phyloP scores from a whole-genome alignment of 306 rosid genomes.

The Leucaena leucocephala region DNA sequence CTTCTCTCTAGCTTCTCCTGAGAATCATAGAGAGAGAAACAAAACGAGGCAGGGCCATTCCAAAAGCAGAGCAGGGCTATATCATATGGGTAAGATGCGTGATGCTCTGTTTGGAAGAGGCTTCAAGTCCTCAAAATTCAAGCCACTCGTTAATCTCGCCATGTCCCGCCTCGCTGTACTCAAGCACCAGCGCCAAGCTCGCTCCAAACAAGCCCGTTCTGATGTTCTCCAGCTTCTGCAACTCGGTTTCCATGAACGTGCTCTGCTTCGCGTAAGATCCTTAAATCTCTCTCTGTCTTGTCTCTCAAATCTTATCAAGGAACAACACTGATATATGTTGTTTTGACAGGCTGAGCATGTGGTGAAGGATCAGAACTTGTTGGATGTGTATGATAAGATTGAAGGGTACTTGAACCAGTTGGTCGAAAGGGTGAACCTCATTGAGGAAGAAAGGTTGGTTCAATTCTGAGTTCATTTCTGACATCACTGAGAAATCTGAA shows the following conservation, averaged over 20 bases:
- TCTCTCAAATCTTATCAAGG: background rate
- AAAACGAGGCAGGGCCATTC: too few relatives aligned
- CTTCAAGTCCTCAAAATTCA: conserved; percentile 65
- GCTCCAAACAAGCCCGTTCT: conserved; percentile 56
- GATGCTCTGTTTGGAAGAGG: conserved; percentile 70
- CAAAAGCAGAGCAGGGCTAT: background rate
- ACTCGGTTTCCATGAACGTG: conserved; percentile 72
- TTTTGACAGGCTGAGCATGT: conserved; percentile 71
- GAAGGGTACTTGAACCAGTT: conserved; percentile 71
- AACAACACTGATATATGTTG: background rate
- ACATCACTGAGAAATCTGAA: background rate
- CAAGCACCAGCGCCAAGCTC: conserved; percentile 65
- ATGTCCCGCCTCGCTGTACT: conserved; percentile 75
- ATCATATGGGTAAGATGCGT: conserved; percentile 72
- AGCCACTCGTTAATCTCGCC: conserved; percentile 57
- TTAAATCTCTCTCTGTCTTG: background rate
- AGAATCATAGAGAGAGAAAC: background rate
- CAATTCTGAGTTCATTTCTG: background rate
- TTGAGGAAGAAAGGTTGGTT: conserved; percentile 76
- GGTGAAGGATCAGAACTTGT: conserved; percentile 82
- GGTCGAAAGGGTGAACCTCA: conserved; percentile 72
- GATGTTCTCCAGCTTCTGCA: conserved; percentile 75
- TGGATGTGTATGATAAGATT: conserved; percentile 68
- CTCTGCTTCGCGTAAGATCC: conserved; percentile 71
- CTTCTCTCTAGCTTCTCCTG: background rate